Conservation (phyloP, 177 flowering plant genomes). For the Tripterygium wilfordii region DNA sequence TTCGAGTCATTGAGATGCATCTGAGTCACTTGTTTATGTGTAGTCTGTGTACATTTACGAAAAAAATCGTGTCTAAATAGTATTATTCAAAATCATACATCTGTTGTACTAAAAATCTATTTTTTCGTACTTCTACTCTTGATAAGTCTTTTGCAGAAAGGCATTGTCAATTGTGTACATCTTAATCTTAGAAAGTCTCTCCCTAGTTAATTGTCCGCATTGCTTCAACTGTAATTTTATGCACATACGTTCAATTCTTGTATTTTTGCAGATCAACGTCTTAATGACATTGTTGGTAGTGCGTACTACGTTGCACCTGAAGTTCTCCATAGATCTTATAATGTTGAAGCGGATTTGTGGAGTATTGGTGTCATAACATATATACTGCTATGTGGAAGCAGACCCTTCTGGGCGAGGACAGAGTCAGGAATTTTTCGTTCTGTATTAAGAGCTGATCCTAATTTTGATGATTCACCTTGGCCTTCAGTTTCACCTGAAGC, state of each 20-base stretch:
- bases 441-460: constrained; percentile 92
- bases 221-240: constrained; percentile 1
- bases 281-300: constrained; percentile 95
- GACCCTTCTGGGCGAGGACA: constrained; percentile 95
- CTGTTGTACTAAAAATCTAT: too few species aligned
- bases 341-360: constrained; percentile 91
- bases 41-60: too few species aligned
- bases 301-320: constrained; percentile 99
- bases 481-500: constrained; percentile 77
- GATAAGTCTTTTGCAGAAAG: too few species aligned
- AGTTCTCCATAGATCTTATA: constrained; percentile 90
- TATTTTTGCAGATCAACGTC: constrained; percentile 71
- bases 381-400: constrained; percentile 87
- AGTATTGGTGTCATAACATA: constrained; percentile 94
- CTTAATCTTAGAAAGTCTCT: too few species aligned
- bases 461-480: constrained; percentile 91
- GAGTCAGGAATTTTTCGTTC: constrained; percentile 96
- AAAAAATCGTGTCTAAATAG: too few species aligned
- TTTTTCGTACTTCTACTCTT: too few species aligned
- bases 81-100: too few species aligned
- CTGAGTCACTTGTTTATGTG: too few species aligned
- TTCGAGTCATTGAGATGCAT: too few species aligned
- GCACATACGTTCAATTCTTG: constrained; percentile 2
- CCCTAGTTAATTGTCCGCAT: background rate
- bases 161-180: too few species aligned